Percentiles rank a stretch among this genome's conserved stretches.
phyloP scores from a whole-genome alignment of 140 eudicot genomes.

The Stevia rebaudiana region DNA sequence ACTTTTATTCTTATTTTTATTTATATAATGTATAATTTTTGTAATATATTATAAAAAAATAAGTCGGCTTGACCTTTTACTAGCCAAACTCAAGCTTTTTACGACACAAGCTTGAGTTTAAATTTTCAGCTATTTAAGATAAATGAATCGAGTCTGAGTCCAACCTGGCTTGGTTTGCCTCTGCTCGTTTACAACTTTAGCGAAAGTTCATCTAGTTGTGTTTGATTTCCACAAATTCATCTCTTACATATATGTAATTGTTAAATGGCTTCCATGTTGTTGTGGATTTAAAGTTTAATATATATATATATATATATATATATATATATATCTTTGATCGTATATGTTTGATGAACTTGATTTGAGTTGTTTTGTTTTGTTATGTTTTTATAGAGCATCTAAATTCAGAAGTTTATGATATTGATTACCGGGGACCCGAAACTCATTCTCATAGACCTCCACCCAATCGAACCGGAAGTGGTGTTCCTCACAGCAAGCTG shows the following conservation, averaged over 20 bases:
- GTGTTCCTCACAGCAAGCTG: slow-evolving; percentile 12
- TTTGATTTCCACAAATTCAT: not conserved
- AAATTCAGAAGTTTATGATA: slow-evolving; percentile 33
- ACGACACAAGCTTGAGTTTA: no score
- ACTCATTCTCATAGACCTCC: slow-evolving; percentile 45
- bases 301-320: no score
- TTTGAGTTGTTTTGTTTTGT: not conserved
- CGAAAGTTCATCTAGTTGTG: not conserved
- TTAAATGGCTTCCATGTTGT: not conserved
- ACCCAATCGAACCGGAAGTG: slow-evolving; percentile 24
- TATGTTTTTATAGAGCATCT: slow-evolving; percentile 14
- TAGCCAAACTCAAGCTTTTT: no score
- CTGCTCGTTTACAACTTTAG: no score
- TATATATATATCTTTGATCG: not conserved
- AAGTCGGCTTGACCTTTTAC: no score
- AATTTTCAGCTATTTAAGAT: no score
- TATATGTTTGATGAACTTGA: not conserved
- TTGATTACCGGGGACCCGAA: slow-evolving; percentile 48
- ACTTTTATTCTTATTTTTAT: no score
- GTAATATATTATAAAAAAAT: no score
- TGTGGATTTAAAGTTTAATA: not conserved
- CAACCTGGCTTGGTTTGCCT: no score
- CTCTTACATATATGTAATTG: not conserved
- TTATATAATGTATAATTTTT: no score
- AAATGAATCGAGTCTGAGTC: no score